Percentiles rank a stretch among this genome's conserved stretches.
Evolutionary conservation across 1,139 yeast genomes (phyloP).

Genomic region (Diutina mesorugosa): DNA sequence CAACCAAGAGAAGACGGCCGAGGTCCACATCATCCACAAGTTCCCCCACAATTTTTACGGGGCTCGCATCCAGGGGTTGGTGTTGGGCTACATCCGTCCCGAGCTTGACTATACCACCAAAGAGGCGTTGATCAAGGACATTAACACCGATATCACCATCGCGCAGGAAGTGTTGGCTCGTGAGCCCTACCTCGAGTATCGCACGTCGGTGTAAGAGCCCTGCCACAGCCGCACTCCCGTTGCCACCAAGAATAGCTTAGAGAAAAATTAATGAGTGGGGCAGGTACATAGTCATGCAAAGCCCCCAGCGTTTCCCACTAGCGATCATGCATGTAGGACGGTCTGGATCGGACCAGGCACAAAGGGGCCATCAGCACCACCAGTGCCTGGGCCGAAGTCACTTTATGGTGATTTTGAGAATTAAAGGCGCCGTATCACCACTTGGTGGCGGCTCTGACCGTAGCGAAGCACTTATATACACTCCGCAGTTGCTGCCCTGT

Average conservation of each 20-base stretch:
- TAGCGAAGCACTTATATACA: not conserved
- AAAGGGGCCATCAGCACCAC: too few relatives aligned
- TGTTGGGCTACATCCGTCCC: conserved; percentile 85
- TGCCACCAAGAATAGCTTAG: not conserved
- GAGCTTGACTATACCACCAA: conserved; percentile 77
- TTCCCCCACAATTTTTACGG: conserved; percentile 71
- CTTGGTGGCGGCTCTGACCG: too few relatives aligned
- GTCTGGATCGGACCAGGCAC: not conserved
- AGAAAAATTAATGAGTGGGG: not conserved
- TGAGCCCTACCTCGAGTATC: not conserved
- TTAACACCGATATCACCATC: conserved; percentile 62
- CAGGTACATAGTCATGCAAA: not conserved
- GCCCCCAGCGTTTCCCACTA: not conserved
- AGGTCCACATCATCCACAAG: conserved; percentile 72
- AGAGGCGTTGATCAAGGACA: conserved; percentile 81
- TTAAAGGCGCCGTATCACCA: not conserved
- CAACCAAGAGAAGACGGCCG: conserved; percentile 70
- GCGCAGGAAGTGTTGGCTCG: conserved; percentile 23
- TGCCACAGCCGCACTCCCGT: not conserved
- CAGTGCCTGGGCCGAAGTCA: too few relatives aligned
- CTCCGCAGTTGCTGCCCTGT: not conserved
- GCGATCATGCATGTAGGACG: not conserved
- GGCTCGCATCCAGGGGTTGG: conserved; percentile 50
- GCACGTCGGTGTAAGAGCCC: not conserved
- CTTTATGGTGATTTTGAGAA: not conserved